phyloP scores from a whole-genome alignment of 208 protist genomes.

The Trichomonas vaginalis region DNA sequence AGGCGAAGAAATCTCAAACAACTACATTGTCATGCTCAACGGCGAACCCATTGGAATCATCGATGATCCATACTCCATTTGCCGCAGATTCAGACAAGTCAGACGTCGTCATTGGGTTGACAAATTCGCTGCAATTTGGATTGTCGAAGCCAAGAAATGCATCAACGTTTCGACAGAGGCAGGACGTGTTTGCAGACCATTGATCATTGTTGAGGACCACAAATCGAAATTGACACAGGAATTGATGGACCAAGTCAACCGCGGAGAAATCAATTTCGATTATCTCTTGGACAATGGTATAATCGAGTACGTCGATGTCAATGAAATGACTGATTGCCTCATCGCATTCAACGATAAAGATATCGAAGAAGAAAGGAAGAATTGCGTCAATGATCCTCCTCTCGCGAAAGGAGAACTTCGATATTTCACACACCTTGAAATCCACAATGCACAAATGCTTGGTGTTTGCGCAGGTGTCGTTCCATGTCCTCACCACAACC shows the following conservation, averaged over 20 bases:
- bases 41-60: constrained; percentile 18
- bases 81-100: constrained; percentile 45
- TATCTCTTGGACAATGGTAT: constrained; percentile 66
- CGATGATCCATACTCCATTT: constrained; percentile 44
- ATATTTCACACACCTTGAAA: constrained; percentile 64
- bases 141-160: constrained; percentile 27
- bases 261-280: constrained; percentile 41
- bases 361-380: constrained; percentile 14
- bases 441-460: constrained; percentile 67
- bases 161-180: constrained; percentile 67
- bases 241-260: constrained; percentile 35
- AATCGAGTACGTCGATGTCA: constrained; percentile 97
- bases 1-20: constrained; percentile 54
- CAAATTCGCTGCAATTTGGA: constrained; percentile 40
- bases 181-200: constrained; percentile 70
- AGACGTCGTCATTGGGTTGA: constrained; percentile 49
- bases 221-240: constrained; percentile 30
- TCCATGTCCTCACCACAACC: constrained; percentile 99
- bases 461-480: constrained; percentile 50
- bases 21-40: constrained; percentile 40
- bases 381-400: constrained; percentile 40
- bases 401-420: neutral
- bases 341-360: constrained; percentile 55
- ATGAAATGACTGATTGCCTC: constrained; percentile 89
- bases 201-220: constrained; percentile 70